Evolutionary conservation across 176 grass and related monocot genomes (phyloP).

Genomic region (Hyparrhenia diplandra): DNA sequence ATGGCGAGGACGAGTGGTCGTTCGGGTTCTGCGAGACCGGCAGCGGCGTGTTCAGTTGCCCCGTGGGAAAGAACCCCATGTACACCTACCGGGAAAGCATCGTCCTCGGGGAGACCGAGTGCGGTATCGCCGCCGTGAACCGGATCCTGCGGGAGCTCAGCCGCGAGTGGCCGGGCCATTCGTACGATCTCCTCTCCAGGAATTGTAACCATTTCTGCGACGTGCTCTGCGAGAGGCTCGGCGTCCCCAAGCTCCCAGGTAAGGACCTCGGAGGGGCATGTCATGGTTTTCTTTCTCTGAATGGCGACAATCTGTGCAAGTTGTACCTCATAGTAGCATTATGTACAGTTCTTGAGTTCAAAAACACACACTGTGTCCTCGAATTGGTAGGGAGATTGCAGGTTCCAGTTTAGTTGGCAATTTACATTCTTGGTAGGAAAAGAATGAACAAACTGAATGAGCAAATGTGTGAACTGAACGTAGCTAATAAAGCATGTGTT

Average conservation of each 20-base stretch:
- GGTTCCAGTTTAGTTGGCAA: not conserved
- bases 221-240: slow-evolving; percentile 77
- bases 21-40: slow-evolving; percentile 92
- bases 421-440: slow-evolving; percentile 4
- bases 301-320: not conserved
- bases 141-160: slow-evolving; percentile 77
- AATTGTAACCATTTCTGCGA: slow-evolving; percentile 99
- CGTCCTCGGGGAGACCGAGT: slow-evolving; percentile 80
- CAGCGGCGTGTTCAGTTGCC: slow-evolving; percentile 91
- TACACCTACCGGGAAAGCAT: slow-evolving; percentile 94
- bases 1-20: slow-evolving; percentile 97
- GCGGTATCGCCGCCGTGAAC: slow-evolving; percentile 60
- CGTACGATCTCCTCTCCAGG: slow-evolving; percentile 89
- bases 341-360: not conserved
- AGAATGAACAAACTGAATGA: not conserved
- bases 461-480: not conserved
- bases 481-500: not conserved
- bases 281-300: not conserved
- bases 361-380: not conserved
- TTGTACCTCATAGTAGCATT: not conserved
- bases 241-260: slow-evolving; percentile 84
- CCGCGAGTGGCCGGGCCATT: slow-evolving; percentile 69
- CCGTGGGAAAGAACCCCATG: slow-evolving; percentile 87
- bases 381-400: not conserved
- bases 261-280: not conserved